Evolutionary conservation across 805 yeast genomes (phyloP), one percentile per base, ranked within the genome.

Genomic region (Yarrowia sp.): DNA sequence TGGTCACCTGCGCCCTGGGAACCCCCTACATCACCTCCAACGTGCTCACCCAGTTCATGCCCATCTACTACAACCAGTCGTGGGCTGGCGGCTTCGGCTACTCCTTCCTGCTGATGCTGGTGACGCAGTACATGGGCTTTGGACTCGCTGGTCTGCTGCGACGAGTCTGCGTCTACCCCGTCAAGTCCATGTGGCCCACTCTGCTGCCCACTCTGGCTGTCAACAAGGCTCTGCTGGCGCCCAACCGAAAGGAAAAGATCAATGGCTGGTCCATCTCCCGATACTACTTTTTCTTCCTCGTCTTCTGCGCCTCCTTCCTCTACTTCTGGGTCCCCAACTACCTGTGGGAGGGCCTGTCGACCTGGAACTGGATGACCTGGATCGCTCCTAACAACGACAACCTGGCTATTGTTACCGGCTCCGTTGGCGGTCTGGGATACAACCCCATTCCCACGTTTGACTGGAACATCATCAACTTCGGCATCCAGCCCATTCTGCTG

Each of bases 321-420:
- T 86, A 84, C 81, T 82, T 80, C 69, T 86, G 87, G 85, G 73
- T 86, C 65, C 90, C 92, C 13, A 86, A 84, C 60, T 86, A 77
- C 70, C 75, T 87, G 18, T 85, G 85, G 74, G 75, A 77, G 24
- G 88, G 84, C 1, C 77, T 87, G 59, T 78, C 85, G 0, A 79
- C 79, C 66, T 87, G 88, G 72, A 82, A 78, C 67, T 84, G 87
- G 87, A 79, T 81, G 67, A 78, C 73, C 35, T 83, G 87, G 86
- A 82, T 82, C 49, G 74, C 65, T 0, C 74, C 75, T 18, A 70
- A 83, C 65, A 84, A 84, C 68, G 81, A 83, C 62, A 76, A 80
- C 36, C 80, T 83, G 6, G 85, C 85, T 66, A 84, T 84, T 55
- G 73, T 86, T 38, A 84, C 86, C 62, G 92, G 92, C 44, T 79